Evolutionary conservation across 192 early-diverging fungal species (phyloP), one percentile per base, ranked within the genome.

Genomic region (Gorgonomyces haynaldii): DNA sequence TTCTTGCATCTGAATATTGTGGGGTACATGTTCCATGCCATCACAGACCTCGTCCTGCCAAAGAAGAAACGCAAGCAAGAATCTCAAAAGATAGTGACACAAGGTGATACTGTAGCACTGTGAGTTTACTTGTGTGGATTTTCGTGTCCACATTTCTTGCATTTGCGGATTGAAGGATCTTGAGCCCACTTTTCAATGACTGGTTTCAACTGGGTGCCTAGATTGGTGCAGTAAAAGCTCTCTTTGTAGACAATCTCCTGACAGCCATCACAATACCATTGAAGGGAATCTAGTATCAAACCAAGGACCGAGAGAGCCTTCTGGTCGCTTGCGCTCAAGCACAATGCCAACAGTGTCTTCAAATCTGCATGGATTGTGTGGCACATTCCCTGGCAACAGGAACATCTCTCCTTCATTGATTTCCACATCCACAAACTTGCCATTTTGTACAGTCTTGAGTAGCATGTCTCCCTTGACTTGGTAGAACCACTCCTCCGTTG

Each of bases 401-500:
- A 95, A 85, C 95, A 98, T 96, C 22, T 90, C 89, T 16, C 92
- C 92, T 61, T 98, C 91, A 36, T 73, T 66, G 64, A 98, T 85
- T 36, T 69, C 64, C 44, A 93, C 74, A 67, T 96, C 88, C 52
- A 68, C 78, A 57, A 89, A 89, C 37, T 76, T 79, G 48, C 79
- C 83, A 40, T 72, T 52, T 23, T 84, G 78, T 1, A 93, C 88
- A 43, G 95, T 77, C 36, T 89, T 91, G 37, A 98, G 67, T n/a
- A 88, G 45, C 89, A 98, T 87, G 34, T 82, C 75, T 4, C 95
- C 95, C 60, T 87, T 86, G 67, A 88, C 61, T 62, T 96, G 91
- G 66, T 83, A 89, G 65, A 98, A 98, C 86, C 89, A 98, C 56
- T 98, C 95, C 74, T 98, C 95, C 2, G 95, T 98, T 43, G 81